Conservation (phyloP, 306 rosid species). For the Casuarina equisetifolia region DNA sequence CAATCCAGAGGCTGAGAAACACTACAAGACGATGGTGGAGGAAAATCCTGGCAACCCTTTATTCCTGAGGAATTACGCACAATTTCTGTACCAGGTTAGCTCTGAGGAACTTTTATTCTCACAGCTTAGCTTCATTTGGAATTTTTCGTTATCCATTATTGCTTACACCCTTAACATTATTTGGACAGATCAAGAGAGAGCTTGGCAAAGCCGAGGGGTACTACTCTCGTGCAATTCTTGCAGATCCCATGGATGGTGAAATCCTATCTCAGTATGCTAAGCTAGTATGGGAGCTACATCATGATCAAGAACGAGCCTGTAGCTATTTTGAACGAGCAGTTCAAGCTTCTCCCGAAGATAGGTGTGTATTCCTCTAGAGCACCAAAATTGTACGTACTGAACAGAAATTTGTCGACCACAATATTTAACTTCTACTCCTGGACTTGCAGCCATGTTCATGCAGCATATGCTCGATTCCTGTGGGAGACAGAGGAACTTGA, state of each 20-base stretch:
- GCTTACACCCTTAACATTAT: not conserved
- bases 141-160: not conserved
- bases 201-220: conserved; percentile 55
- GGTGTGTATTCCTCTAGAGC: conserved; percentile 36
- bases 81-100: conserved; percentile 62
- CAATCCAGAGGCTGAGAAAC: conserved; percentile 51
- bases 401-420: not conserved
- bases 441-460: conserved; percentile 76
- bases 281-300: conserved; percentile 74
- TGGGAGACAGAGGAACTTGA: conserved; percentile 74
- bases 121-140: not conserved
- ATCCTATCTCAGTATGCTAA: conserved; percentile 72
- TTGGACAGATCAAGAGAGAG: conserved; percentile 62
- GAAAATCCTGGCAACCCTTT: conserved; percentile 79
- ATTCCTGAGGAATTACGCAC: conserved; percentile 83
- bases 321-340: conserved; percentile 69
- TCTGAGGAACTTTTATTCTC: not conserved
- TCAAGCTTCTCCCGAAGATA: conserved; percentile 78
- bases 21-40: conserved; percentile 67
- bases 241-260: conserved; percentile 76
- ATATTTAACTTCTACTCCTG: conserved; percentile 12
- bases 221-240: conserved; percentile 77
- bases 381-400: not conserved
- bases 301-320: conserved; percentile 63
- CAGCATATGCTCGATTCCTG: conserved; percentile 82